Evolutionary conservation across 768 basidiomycete species (phyloP), one percentile per base, ranked within the genome.

Genomic region (Mycena vitilis): DNA sequence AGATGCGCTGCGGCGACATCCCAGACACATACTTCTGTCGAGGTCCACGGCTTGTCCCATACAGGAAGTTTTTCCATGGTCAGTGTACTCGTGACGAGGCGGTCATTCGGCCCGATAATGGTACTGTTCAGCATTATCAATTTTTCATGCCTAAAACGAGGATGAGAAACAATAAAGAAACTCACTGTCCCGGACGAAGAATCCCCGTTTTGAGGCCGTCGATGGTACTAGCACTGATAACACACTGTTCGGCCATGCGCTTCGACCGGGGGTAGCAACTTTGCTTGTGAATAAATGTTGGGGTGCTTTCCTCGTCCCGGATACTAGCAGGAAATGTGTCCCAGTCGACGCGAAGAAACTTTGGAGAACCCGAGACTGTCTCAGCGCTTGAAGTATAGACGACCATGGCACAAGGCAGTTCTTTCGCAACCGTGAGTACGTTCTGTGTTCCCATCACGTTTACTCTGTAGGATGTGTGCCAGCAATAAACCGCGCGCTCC

Each of bases 191-290:
- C 6, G 80, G 80, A 18, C 79, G 76, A 45, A 81, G 57, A 25
- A 78, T 75, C 1, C 77, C 86, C 4, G 88, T 88, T 56, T 81
- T 75, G 13, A 89, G 75, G 11, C 81, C 81, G 6, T 78, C 78
- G 58, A 80, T 74, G 6, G 81, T 82, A 72, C 88, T 87, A n/a
- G 88, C 87, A 0, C 77, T 78, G n/a, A 86, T 75, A 7, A 89
- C 85, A 44, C 88, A 76, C 72, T 82, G 78, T 75, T 89, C 88
- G 1, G 87, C 88, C 60, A 81, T 72, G 12, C 83, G 81, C 75
- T 89, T 89, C 48, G 88, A 87, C 47, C 81, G 80, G 71, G 86
- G 85, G 74, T 90, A 90, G 30, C 83, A 83, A 71, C 85, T 85
- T 36, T 84, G 71, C 18, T 74, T 69, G 8, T 25, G 72, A 0